Evolutionary conservation across 2,329 filamentous ascomycete species (phyloP).

Genomic region (Ophiosphaerella herpotricha): DNA sequence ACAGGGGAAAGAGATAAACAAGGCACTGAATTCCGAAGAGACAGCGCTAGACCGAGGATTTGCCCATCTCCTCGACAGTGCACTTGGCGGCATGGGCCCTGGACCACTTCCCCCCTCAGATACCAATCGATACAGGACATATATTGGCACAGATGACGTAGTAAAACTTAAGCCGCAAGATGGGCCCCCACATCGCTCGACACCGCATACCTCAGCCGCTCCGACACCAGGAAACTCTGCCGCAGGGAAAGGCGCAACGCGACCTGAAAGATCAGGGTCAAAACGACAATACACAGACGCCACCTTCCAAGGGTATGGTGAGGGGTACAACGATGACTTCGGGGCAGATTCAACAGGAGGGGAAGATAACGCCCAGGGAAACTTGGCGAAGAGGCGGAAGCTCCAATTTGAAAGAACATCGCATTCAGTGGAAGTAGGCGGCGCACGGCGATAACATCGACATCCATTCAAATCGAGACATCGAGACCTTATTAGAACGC

Average conservation of each 20-base stretch:
- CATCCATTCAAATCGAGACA: not conserved
- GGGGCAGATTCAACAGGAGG: conserved; percentile 71
- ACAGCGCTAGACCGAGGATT: conserved; percentile 30
- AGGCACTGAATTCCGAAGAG: conserved; percentile 34
- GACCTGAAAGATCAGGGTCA: conserved; percentile 69
- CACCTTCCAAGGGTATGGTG: conserved; percentile 75
- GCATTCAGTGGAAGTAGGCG: conserved; percentile 43
- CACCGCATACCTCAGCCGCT: conserved; percentile 25
- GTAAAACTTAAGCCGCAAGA: conserved; percentile 36
- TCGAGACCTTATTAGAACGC: not conserved
- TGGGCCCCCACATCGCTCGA: conserved; percentile 22
- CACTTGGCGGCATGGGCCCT: conserved; percentile 48
- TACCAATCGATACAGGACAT: conserved; percentile 48
- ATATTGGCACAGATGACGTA: conserved; percentile 52
- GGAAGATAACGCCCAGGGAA: conserved; percentile 60
- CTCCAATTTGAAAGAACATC: conserved; percentile 42
- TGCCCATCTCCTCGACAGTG: conserved; percentile 45
- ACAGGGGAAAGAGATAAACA: conserved; percentile 47
- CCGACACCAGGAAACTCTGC: conserved; percentile 44
- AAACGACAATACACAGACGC: conserved; percentile 77
- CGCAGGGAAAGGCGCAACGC: conserved; percentile 52
- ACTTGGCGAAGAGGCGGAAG: conserved; percentile 40
- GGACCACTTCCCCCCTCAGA: conserved; percentile 50
- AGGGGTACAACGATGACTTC: conserved; percentile 73
- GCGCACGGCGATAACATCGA: conserved; percentile 37